Base-by-base conservation (phyloP, 345 rosid species). In the Brassica incana region DNA sequence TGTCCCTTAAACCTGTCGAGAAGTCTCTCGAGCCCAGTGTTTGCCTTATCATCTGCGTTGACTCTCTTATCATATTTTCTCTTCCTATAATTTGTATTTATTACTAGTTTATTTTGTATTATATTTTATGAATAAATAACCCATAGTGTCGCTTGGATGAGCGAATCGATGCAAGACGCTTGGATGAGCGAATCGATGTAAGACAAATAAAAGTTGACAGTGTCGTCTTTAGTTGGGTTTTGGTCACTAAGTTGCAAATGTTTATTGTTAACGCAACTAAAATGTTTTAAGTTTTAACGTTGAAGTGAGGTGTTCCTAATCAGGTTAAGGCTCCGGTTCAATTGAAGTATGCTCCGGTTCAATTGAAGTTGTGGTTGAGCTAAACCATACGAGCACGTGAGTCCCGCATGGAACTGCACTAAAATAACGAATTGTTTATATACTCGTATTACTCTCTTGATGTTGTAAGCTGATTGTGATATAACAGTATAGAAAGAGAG, bases 11-110 rank as follows among this genome's bases (percentile, higher is more conserved):
- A 54, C 72, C 78, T 71, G 80, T 69, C 72, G 83, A 80, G 67
- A 75, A 60, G 83, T 38, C 76, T 80, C 83, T 80, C 73, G 83
- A 80, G 83, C 80, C 83, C 76, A 56, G 83, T 48, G 83, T 33
- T 6, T 74, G 79, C 77, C 70, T 48, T 79, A 78, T 67, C 69
- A 43, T 74, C n/a, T 79, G 12, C 79, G 76, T 80, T 74, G 75
- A 80, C 79, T 66, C 29, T n/a, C 5, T 33, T 2, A 11, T 10
- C 11, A 0, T 8, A 45, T 36, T 58, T 56, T 30, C 54, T 60
- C 64, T 45, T 48, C 63, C 4, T 73, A 8, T 63, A 20, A 3
- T 50, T 35, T 35, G 38, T 43, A n/a, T 69, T 40, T 20, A 52
- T 1, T 58, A 1, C 18, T 10, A 38, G 5, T 45, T 69, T 35